Conservation (phyloP, 108 stramenopile species). For the Cyclostephanos tholiformis region DNA sequence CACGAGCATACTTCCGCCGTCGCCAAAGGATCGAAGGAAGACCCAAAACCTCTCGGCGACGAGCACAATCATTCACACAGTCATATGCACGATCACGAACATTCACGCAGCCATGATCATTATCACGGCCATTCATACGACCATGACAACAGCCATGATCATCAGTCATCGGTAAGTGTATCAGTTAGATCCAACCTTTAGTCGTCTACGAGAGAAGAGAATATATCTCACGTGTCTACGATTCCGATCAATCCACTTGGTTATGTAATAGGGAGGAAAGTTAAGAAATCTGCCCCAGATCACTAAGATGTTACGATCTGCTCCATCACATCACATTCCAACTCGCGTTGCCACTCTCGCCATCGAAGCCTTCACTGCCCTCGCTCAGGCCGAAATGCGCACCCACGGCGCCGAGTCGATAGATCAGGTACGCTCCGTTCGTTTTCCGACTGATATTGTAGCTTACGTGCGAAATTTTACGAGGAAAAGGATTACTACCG, state of each 20-base stretch:
- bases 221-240: background rate
- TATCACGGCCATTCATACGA: conserved; percentile 24
- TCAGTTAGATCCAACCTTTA: background rate
- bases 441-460: no score
- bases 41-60: conserved; percentile 18
- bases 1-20: background rate
- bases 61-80: conserved; percentile 26
- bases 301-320: conserved; percentile 62
- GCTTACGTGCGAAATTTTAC: no score
- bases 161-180: conserved; percentile 26
- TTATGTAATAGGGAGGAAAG: conserved; percentile 37
- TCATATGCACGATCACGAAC: conserved; percentile 22
- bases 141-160: conserved; percentile 33
- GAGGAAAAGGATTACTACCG: no score
- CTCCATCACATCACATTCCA: conserved; percentile 64
- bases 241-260: background rate
- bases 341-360: conserved; percentile 64
- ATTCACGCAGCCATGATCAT: conserved; percentile 45
- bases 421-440: conserved; percentile 55
- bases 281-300: conserved; percentile 85
- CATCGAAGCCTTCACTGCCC: conserved; percentile 74
- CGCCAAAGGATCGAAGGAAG: conserved; percentile 14
- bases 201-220: background rate
- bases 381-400: conserved; percentile 87
- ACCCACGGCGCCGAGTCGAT: conserved; percentile 78